phyloP scores from a whole-genome alignment of 768 basidiomycete genomes.

The Mycena pura region DNA sequence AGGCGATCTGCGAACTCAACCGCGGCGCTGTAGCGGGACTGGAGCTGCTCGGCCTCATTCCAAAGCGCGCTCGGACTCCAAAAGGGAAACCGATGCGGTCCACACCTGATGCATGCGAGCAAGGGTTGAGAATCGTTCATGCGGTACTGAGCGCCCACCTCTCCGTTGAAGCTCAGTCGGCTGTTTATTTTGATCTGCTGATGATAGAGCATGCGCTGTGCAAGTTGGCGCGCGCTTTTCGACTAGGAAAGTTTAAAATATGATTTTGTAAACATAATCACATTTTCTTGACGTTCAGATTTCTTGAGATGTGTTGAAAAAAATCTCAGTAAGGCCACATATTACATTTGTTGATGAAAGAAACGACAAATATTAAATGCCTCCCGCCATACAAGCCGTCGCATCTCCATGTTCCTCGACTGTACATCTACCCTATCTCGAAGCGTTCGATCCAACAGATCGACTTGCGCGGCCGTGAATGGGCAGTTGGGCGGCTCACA shows the following conservation, averaged over 20 bases:
- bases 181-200: not conserved
- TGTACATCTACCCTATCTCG: not conserved
- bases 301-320: no score
- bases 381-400: not conserved
- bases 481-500: not conserved
- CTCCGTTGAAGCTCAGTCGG: not conserved
- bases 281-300: no score
- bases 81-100: not conserved
- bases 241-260: not conserved
- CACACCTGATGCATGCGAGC: not conserved
- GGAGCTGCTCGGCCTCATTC: conserved; percentile 3
- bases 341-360: no score
- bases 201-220: conserved; percentile 12
- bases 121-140: not conserved
- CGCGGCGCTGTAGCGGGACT: not conserved
- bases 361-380: not conserved
- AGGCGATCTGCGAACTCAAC: not conserved
- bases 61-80: not conserved
- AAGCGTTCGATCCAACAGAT: not conserved
- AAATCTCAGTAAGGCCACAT: no score
- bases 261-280: no score
- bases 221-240: not conserved
- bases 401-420: not conserved
- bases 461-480: not conserved
- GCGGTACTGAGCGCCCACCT: not conserved